These are phyloP conservation scores for Cephaloascus fragrans DNA, from an alignment of 805 yeast genomes.

Conservation along the genomic window DNA sequence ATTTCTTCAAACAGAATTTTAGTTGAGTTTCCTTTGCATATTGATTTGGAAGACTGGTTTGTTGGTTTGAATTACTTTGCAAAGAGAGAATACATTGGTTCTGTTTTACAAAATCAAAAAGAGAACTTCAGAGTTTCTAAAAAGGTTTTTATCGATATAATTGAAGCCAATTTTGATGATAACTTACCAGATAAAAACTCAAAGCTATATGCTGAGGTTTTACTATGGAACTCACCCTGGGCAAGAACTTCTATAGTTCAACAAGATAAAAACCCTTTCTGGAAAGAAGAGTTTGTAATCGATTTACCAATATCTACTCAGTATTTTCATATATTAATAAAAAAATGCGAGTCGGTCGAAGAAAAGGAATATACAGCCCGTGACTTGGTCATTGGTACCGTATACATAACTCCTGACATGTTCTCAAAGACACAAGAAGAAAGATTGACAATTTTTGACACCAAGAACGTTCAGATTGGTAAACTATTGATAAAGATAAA, in stretches of 20 bases:
- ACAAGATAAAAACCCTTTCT: slow-evolving; percentile 48
- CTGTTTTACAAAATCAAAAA: slow-evolving; percentile 6
- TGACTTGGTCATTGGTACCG: slow-evolving; percentile 42
- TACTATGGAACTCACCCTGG: slow-evolving; percentile 68
- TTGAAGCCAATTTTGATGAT: slow-evolving; percentile 51
- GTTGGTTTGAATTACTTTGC: slow-evolving; percentile 60
- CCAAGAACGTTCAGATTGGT: slow-evolving; percentile 40
- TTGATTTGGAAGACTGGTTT: slow-evolving; percentile 71
- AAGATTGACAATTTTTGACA: slow-evolving; percentile 34
- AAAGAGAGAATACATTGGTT: slow-evolving; percentile 42
- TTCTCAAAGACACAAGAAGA: slow-evolving; percentile 20
- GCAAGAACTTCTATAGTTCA: slow-evolving; percentile 63
- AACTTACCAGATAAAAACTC: slow-evolving; percentile 3
- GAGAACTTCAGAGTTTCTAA: slow-evolving; percentile 45
- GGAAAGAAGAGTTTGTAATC: slow-evolving; percentile 73
- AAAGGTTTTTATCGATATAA: slow-evolving; percentile 42
- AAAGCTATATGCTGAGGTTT: slow-evolving; percentile 56
- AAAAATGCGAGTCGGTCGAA: slow-evolving; percentile 10
- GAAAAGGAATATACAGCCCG: slow-evolving; percentile 14
- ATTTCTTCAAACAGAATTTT: slow-evolving; percentile 25
- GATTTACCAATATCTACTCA: slow-evolving; percentile 48
- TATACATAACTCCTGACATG: slow-evolving; percentile 44
- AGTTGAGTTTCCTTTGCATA: slow-evolving; percentile 54
- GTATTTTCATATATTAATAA: slow-evolving; percentile 39
- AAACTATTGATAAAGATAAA: slow-evolving; percentile 42